phyloP scores from a whole-genome alignment of 2,329 filamentous ascomycete species.

The Trichoderma sp. region DNA sequence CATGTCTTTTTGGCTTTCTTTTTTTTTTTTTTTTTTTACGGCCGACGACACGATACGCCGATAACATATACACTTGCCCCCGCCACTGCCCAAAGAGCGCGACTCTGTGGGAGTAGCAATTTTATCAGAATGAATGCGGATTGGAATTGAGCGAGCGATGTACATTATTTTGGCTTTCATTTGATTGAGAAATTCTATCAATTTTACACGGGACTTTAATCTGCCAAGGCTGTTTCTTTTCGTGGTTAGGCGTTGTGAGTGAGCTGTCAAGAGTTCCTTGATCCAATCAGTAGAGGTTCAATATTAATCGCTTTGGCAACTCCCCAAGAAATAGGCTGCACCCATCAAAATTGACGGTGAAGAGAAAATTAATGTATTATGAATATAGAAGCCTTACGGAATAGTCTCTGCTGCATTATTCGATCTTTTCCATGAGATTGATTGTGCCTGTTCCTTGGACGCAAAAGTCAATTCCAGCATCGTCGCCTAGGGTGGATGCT shows the following conservation, averaged over 20 bases:
- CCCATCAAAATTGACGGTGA: background rate
- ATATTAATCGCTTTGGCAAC: background rate
- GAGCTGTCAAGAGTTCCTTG: background rate
- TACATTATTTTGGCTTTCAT: background rate
- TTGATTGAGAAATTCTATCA: background rate
- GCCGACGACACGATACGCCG: background rate
- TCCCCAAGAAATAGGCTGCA: background rate
- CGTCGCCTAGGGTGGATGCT: background rate
- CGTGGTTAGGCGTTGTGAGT: background rate
- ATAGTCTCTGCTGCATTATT: no score
- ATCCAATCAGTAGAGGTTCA: background rate
- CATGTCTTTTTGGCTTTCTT: background rate
- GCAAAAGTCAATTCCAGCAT: background rate
- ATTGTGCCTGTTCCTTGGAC: background rate
- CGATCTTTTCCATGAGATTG: background rate
- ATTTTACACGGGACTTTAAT: background rate
- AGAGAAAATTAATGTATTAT: no score
- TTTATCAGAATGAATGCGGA: background rate
- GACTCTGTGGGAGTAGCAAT: background rate
- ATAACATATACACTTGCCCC: background rate
- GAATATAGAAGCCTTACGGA: background rate
- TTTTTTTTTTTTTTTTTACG: background rate
- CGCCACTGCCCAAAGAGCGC: background rate
- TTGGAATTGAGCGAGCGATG: conserved; percentile 10
- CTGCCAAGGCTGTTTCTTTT: background rate